Percentiles rank a stretch among this genome's conserved stretches.
Conservation (phyloP, 1,284 basidiomycete genomes). For the Fistulinella staudtii region DNA sequence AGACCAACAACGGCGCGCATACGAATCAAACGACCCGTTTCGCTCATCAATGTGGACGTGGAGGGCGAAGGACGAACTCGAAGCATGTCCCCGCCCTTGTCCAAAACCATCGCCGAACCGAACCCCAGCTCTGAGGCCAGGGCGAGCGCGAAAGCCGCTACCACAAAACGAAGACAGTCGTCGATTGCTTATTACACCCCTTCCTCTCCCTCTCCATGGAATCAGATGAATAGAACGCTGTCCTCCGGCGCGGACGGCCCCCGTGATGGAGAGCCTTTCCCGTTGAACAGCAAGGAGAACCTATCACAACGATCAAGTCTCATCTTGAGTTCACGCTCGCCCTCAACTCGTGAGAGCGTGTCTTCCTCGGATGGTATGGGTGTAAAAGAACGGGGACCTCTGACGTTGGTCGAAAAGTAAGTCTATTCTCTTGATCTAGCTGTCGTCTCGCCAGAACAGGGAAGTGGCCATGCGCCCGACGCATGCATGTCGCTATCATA, state of each 20-base stretch:
- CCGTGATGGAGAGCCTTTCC: conserved; percentile 6
- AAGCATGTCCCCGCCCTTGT: too few relatives aligned
- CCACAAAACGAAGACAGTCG: conserved; percentile 52
- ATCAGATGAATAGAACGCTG: conserved; percentile 6
- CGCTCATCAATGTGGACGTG: neutral
- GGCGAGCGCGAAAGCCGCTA: neutral
- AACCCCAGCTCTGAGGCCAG: neutral
- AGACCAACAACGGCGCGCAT: conserved; percentile 4
- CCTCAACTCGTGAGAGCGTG: too few relatives aligned
- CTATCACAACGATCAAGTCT: conserved; percentile 22
- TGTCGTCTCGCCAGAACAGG: neutral
- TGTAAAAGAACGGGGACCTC: conserved; percentile 22
- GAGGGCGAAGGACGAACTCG: too few relatives aligned
- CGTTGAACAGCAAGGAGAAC: conserved; percentile 13
- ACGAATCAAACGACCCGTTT: conserved; percentile 14
- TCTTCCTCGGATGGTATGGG: conserved; percentile 4
- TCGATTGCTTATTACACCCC: conserved; percentile 55
- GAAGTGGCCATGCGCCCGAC: too few relatives aligned
- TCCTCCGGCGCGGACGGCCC: conserved; percentile 1
- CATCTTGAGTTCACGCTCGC: conserved; percentile 10
- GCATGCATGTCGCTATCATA: too few relatives aligned
- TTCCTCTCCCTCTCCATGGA: conserved; percentile 25
- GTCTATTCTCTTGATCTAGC: conserved; percentile 1
- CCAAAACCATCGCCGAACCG: neutral
- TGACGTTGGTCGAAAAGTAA: conserved; percentile 31